Conservation (phyloP, 306 rosid genomes). For the Casuarina equisetifolia region DNA sequence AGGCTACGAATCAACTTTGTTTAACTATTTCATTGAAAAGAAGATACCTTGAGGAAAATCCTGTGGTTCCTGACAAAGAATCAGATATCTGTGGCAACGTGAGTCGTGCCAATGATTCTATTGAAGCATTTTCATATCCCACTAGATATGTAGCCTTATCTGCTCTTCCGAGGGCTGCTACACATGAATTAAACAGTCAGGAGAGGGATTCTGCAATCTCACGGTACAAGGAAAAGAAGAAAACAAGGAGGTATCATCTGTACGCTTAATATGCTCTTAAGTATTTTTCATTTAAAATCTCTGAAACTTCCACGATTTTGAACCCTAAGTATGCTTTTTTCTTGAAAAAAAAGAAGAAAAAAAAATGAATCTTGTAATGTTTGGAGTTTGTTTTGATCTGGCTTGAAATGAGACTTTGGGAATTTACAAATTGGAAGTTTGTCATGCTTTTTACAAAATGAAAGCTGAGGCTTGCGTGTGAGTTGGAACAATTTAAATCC, state of each 20-base stretch:
- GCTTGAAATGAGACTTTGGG: not conserved
- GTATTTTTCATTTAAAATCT: not conserved
- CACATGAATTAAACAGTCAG: conserved; percentile 58
- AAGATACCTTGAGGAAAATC: conserved; percentile 39
- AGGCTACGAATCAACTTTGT: conserved; percentile 41
- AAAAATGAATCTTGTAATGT: not conserved
- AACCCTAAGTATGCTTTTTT: not conserved
- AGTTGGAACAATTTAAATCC: not conserved
- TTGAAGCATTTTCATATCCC: conserved; percentile 32
- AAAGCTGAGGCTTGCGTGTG: not conserved
- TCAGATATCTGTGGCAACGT: conserved; percentile 30
- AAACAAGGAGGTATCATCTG: conserved; percentile 69
- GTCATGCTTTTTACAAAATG: not conserved
- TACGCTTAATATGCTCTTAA: not conserved
- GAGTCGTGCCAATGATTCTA: conserved; percentile 26
- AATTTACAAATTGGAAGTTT: not conserved
- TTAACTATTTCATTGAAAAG: conserved; percentile 30
- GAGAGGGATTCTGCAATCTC: conserved; percentile 78
- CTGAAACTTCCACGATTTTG: not conserved
- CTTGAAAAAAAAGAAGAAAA: no score
- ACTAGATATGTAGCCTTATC: conserved; percentile 30
- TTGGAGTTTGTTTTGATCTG: not conserved
- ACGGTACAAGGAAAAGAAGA: conserved; percentile 89
- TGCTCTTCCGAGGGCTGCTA: conserved; percentile 39
- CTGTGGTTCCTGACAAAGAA: conserved; percentile 33